phyloP scores from a whole-genome alignment of 108 stramenopile species.

The Cyclostephanos tholiformis region DNA sequence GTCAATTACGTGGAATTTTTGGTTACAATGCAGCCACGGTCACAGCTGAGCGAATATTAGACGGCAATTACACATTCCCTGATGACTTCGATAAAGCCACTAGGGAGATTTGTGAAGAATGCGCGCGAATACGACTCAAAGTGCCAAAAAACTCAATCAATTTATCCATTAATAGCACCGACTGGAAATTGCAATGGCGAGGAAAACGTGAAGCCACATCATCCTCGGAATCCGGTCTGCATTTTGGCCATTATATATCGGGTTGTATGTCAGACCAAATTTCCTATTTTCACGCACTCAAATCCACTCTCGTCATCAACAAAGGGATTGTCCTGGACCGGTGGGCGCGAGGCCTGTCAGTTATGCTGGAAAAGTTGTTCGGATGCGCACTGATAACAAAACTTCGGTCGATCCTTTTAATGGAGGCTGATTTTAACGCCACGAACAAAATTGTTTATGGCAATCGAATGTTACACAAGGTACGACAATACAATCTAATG shows the following conservation, averaged over 20 bases:
- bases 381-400: not conserved
- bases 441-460: slow-evolving; percentile 23
- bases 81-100: not conserved
- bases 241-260: not conserved
- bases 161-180: not conserved
- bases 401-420: not conserved
- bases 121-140: not conserved
- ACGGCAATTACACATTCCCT: too few species aligned
- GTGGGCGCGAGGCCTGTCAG: not conserved
- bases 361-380: slow-evolving; percentile 1
- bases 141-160: not conserved
- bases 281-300: slow-evolving; percentile 1
- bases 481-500: slow-evolving; percentile 16
- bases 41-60: not conserved
- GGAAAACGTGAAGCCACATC: not conserved
- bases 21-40: not conserved
- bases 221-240: not conserved
- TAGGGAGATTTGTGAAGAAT: not conserved
- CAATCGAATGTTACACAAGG: slow-evolving; percentile 11
- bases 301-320: not conserved
- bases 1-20: not conserved
- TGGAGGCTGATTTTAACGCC: not conserved
- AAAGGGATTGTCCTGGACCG: not conserved
- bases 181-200: not conserved
- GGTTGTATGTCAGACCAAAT: not conserved